A percentile compares a stretch with the other conserved stretches of the same genome.
These are phyloP conservation scores for Aureobasidium musti DNA, from an alignment of 2,329 filamentous ascomycete species.

Conservation along the genomic window DNA sequence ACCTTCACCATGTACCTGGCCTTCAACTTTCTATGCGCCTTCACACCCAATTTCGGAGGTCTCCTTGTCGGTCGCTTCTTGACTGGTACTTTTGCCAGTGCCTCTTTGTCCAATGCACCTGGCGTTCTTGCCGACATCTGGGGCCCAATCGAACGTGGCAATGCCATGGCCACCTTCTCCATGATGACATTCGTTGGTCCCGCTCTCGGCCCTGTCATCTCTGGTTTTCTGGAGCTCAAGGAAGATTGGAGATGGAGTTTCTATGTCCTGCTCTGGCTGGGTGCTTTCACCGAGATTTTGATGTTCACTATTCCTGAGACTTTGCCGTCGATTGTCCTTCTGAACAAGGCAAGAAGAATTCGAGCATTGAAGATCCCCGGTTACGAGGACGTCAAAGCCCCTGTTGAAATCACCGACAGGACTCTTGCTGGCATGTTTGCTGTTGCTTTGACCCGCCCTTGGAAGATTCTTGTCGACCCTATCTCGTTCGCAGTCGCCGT, in stretches of 20 bases:
- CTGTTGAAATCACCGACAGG: constrained; percentile 52
- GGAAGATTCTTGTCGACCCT: constrained; percentile 57
- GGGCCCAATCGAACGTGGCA: constrained; percentile 46
- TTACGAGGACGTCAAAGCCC: constrained; percentile 56
- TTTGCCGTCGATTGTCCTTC: constrained; percentile 53
- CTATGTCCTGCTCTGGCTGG: constrained; percentile 49
- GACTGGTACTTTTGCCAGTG: constrained; percentile 58
- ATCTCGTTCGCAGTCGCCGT: constrained; percentile 57
- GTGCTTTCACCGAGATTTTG: constrained; percentile 41
- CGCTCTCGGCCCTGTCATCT: constrained; percentile 57
- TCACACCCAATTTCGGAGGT: constrained; percentile 56
- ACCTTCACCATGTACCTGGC: constrained; percentile 46
- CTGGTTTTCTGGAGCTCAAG: constrained; percentile 60
- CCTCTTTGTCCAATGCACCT: constrained; percentile 47
- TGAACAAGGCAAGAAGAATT: constrained; percentile 57
- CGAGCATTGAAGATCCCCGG: constrained; percentile 53
- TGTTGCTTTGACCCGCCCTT: constrained; percentile 56
- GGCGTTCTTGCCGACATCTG: constrained; percentile 52
- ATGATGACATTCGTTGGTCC: constrained; percentile 58
- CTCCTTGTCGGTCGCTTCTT: constrained; percentile 59
- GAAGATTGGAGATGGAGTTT: constrained; percentile 52
- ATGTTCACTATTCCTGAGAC: constrained; percentile 64
- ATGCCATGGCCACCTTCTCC: constrained; percentile 57
- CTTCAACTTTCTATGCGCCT: constrained; percentile 58
- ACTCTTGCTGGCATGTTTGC: constrained; percentile 52